A percentile compares a stretch with the other conserved stretches of the same genome.
Conservation (phyloP, 2,329 filamentous ascomycete genomes). For the Fusarium sp. region DNA sequence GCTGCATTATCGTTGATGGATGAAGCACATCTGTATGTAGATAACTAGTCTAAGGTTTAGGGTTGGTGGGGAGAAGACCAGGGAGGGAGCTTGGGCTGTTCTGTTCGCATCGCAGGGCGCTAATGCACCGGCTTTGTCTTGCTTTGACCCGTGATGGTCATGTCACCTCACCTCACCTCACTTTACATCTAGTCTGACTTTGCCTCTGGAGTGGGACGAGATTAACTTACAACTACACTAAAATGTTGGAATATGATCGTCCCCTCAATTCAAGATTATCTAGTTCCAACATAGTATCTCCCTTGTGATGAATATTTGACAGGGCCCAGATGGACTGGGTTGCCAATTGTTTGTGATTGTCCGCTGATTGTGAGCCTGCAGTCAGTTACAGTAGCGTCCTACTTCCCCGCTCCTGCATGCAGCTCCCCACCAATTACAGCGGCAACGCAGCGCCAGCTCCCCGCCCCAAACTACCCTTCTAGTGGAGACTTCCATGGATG, state of each 20-base stretch:
- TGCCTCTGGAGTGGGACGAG: constrained; percentile 34
- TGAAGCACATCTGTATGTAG: not conserved
- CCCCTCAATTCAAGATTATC: not conserved
- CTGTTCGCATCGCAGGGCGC: constrained; percentile 28
- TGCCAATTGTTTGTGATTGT: not conserved
- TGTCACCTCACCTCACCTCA: constrained; percentile 18
- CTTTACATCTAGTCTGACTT: constrained; percentile 3
- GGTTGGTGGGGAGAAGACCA: constrained; percentile 17
- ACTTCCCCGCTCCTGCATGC: constrained; percentile 38
- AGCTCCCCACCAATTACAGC: constrained; percentile 33
- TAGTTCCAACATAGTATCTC: not conserved
- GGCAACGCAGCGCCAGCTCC: constrained; percentile 29
- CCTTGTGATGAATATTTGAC: not conserved
- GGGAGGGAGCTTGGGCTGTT: constrained; percentile 18
- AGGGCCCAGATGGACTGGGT: constrained; percentile 11
- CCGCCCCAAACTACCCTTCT: constrained; percentile 35
- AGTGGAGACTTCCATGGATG: not conserved
- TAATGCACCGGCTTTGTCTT: constrained; percentile 46
- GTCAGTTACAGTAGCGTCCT: not conserved
- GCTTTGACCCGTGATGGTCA: constrained; percentile 28
- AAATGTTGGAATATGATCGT: not conserved
- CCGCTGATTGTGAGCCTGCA: constrained; percentile 15
- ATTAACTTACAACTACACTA: constrained; percentile 24
- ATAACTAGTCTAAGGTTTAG: constrained; percentile 5
- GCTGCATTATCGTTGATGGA: not conserved